These are phyloP conservation scores for Cordyceps fumosorosea DNA, from an alignment of 2,329 filamentous ascomycete species.

Conservation along the genomic window DNA sequence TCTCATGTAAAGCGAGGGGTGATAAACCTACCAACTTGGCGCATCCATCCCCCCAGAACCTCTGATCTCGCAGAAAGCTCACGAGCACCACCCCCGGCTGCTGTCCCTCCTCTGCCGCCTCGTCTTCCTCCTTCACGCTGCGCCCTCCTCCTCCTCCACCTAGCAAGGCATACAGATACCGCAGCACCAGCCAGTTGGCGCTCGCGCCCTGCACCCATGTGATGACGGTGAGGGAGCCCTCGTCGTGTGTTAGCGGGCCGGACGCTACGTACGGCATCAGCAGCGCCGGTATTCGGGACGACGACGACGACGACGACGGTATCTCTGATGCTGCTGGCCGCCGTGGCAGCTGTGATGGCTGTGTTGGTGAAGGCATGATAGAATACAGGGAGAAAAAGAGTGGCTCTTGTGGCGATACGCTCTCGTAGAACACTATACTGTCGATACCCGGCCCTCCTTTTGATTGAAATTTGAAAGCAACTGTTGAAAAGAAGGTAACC, in stretches of 20 bases:
- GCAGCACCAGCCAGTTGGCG: slow-evolving; percentile 59
- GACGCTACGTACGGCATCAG: slow-evolving; percentile 53
- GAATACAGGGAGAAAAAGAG: too few species aligned
- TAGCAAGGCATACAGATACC: slow-evolving; percentile 36
- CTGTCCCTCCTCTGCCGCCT: slow-evolving; percentile 11
- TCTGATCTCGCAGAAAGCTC: slow-evolving; percentile 72
- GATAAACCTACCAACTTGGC: slow-evolving; percentile 55
- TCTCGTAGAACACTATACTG: too few species aligned
- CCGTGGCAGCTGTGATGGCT: too few species aligned
- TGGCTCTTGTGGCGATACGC: too few species aligned
- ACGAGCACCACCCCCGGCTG: slow-evolving; percentile 61
- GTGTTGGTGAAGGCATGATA: too few species aligned
- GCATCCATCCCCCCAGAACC: slow-evolving; percentile 71
- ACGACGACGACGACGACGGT: background rate
- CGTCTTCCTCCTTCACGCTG: background rate
- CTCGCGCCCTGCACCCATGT: slow-evolving; percentile 61
- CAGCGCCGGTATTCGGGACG: slow-evolving; percentile 50
- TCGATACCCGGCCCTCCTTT: too few species aligned
- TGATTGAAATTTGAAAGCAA: too few species aligned
- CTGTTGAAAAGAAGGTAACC: too few species aligned
- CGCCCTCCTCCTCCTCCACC: slow-evolving; percentile 18
- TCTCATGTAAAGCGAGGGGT: background rate
- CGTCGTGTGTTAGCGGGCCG: slow-evolving; percentile 44
- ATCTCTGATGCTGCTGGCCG: too few species aligned
- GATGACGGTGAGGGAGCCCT: slow-evolving; percentile 52